Evolutionary conservation across 2,329 filamentous ascomycete species (phyloP), one percentile per base, ranked within the genome.

Genomic region (Akanthomyces uredinophilus): DNA sequence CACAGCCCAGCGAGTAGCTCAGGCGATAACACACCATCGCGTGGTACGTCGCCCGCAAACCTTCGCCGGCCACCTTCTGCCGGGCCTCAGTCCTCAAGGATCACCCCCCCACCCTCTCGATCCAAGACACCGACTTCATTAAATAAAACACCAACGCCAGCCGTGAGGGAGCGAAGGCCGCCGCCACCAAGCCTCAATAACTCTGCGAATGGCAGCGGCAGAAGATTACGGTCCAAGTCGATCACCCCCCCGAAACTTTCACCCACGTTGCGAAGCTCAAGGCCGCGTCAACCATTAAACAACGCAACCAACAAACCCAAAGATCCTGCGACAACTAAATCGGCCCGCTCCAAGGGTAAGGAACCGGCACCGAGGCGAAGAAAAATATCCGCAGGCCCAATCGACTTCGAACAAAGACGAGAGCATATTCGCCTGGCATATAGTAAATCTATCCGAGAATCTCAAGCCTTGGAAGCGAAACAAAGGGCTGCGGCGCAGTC

Each of bases 351-450:
- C 53, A 64, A 72, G 27, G 72, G 70, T 24, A 68, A 65, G 3
- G 67, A 64, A 69, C 54, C 69, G 68, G 27, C 63, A 70, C 29
- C 65, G 67, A 20, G 63, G 37, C 77, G 81, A 63, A 79, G 81
- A 49, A 86, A 85, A 69, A 78, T 85, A 57, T 83, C 83, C 1
- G 77, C 93, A 63, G 88, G 88, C 1, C 88, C 89, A 64, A 90
- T 96, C 58, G 91, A 96, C 74, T 95, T 96, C 71, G 91, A 89
- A 64, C 90, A 91, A 67, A 84, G 91, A 56, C 83, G 92, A 68
- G 88, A 92, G 70, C 87, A 87, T 64, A 96, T 96, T 68, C 89
- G 93, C 68, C 85, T 92, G 62, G 92, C 91, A 16, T 94, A 96
- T 73, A 93, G 87, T 68, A 91, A 90, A 71, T 91, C 89, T n/a